Evolutionary conservation across 140 eudicot species (phyloP), one percentile per base, ranked within the genome.

Genomic region (Stevia rebaudiana): DNA sequence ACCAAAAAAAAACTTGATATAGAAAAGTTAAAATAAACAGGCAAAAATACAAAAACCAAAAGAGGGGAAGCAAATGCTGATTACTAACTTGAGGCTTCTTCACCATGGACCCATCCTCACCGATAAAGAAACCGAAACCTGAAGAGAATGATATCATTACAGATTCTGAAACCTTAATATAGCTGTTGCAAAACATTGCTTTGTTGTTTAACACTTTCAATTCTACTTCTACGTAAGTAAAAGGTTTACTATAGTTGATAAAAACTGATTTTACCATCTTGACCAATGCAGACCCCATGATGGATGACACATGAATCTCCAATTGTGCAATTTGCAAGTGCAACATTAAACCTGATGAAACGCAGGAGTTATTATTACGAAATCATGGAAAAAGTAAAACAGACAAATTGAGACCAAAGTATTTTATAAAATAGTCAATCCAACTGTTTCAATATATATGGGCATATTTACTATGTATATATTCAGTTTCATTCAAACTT

Each of bases 271-370:
- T 33, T 78, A 88, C 98, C 96, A 80, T 92, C 98, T 81, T 88
- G 98, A 58, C 98, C 95, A 49, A 85, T 76, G 84, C 92, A 85
- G 41, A 74, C 96, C 43, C 98, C 96, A 74, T 78, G 80, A 77
- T 92, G 94, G 68, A 92, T 83, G 65, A 79, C 60, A 47, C 94
- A 92, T 25, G 68, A 88, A 76, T 85, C 89, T 49, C 95, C 98
- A 67, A 92, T 61, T 16, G 72, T 70, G 90, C 96, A 92, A 73
- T 85, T 92, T 69, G 79, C 72, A 64, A 92, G 84, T 28, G 86
- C 76, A 77, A 83, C 98, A 74, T 87, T 92, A 62, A 83, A 92
- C 88, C 98, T 88, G 75, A 37, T 70, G 17, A 78, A 21, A 65
- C 25, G 19, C 16, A 39, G 46, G 15, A 74, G 41, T 50, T 39